Evolutionary conservation across 495 filamentous ascomycete genomes (phyloP), one percentile per base, ranked within the genome.

Genomic region (Talaromyces trachyspermus): DNA sequence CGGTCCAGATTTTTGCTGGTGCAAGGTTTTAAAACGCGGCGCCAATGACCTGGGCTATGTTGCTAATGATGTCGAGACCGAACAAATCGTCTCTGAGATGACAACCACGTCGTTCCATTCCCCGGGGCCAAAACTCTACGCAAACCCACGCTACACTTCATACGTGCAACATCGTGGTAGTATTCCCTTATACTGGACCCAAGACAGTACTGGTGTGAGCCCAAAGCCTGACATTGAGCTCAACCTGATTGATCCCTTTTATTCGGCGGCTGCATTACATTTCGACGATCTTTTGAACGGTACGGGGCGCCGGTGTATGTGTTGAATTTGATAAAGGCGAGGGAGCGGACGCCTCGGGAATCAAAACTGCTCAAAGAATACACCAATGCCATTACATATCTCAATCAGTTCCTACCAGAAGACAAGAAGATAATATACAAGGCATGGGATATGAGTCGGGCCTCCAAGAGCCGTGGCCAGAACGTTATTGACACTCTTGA

Each of bases 21-120:
- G 92, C 92, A 19, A 77, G 92, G 2, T 98, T 96, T 53, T 98
- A 43, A 98, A 98, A 65, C 80, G 92, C 46, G 92, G 92, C 33
- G 84, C 90, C 33, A 98, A 98, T 56, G 94, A 98, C 63, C 56
- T 95, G 46, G 92, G 92, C 17, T 95, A 95, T 64, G 92, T 98
- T 43, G 92, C 92, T 29, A 98, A 98, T 58, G 92, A 98, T 64
- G 92, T 98, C n/a, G 94, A 98, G 66, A 96, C 94, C 4, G 92
- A 98, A 65, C 92, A 98, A 61, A 96, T 98, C 52, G 90, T 97
- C 8, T 89, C 89, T 10, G 94, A 98, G 60, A 83, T 87, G 57
- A 67, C 87, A 25, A 95, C 89, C 2, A 97, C 92, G 2, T 95
- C 92, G 0, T 97, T 98, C 58, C 92, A 98, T 70, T 85, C 85